These are phyloP conservation scores for Floccularia luteovirens DNA, from an alignment of 768 basidiomycete species.

Conservation along the genomic window DNA sequence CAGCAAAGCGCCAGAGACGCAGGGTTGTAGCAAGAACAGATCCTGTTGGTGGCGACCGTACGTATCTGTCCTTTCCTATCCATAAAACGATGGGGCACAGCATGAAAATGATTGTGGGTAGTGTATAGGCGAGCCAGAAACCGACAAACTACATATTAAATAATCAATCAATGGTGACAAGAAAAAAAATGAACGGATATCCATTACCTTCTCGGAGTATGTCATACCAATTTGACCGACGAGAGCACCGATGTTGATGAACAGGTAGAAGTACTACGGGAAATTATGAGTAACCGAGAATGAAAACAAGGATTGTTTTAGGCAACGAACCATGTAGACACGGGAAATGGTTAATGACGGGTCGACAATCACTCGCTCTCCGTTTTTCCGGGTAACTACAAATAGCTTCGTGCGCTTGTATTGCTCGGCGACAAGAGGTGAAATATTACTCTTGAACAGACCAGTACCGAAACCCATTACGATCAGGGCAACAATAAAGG, in stretches of 20 bases:
- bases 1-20: conserved; percentile 38
- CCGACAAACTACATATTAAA: conserved; percentile 42
- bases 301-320: neutral
- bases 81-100: conserved; percentile 55
- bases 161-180: neutral
- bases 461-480: conserved; percentile 56
- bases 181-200: neutral
- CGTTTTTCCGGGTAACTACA: conserved; percentile 37
- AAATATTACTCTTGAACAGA: conserved; percentile 72
- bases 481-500: conserved; percentile 52
- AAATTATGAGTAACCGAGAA: neutral
- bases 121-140: conserved; percentile 58
- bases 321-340: conserved; percentile 57
- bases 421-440: conserved; percentile 75
- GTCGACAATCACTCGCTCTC: conserved; percentile 72
- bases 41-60: conserved; percentile 52
- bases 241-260: conserved; percentile 69
- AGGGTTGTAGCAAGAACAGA: conserved; percentile 48
- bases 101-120: conserved; percentile 57
- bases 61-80: conserved; percentile 46
- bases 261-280: conserved; percentile 18
- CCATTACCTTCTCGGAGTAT: conserved; percentile 53
- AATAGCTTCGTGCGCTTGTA: conserved; percentile 49
- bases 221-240: conserved; percentile 65
- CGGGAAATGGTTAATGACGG: conserved; percentile 59